Percentiles rank a stretch among this genome's conserved stretches.
phyloP scores from a whole-genome alignment of 352 stramenopile species.

The Aphanomyces cochlioides region DNA sequence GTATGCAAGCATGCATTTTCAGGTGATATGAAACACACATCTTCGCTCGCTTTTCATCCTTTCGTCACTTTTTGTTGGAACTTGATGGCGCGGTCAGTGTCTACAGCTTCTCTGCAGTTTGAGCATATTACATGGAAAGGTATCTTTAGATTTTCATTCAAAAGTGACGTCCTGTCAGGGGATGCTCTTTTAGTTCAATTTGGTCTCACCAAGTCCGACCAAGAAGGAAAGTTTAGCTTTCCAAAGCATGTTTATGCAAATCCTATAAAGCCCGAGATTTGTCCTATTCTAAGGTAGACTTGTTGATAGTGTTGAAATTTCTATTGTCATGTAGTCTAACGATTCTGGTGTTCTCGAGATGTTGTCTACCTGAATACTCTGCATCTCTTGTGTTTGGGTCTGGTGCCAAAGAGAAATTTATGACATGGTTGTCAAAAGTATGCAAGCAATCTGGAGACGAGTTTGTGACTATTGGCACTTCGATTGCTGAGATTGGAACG shows the following conservation, averaged over 20 bases:
- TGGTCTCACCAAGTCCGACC: background rate
- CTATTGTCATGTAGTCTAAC: background rate
- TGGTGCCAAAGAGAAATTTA: background rate
- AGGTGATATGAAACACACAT: too few species aligned
- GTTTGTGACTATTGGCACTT: background rate
- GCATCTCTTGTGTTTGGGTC: background rate
- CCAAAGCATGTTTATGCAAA: background rate
- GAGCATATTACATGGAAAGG: too few species aligned
- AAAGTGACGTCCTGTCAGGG: background rate
- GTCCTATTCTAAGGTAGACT: background rate
- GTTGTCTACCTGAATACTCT: background rate
- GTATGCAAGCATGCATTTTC: too few species aligned
- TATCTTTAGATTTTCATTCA: too few species aligned
- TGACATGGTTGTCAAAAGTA: background rate
- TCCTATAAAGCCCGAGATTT: background rate
- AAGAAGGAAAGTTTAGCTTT: background rate
- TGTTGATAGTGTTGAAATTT: background rate
- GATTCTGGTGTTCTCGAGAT: background rate
- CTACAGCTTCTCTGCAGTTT: too few species aligned
- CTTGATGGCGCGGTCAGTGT: too few species aligned
- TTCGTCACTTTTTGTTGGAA: too few species aligned
- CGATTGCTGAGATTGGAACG: background rate
- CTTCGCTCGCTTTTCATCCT: too few species aligned
- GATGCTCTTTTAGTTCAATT: constrained; percentile 3
- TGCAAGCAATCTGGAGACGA: background rate